These are phyloP conservation scores for Kodamaea nitidulidarum DNA, from an alignment of 805 yeast genomes.

Conservation along the genomic window DNA sequence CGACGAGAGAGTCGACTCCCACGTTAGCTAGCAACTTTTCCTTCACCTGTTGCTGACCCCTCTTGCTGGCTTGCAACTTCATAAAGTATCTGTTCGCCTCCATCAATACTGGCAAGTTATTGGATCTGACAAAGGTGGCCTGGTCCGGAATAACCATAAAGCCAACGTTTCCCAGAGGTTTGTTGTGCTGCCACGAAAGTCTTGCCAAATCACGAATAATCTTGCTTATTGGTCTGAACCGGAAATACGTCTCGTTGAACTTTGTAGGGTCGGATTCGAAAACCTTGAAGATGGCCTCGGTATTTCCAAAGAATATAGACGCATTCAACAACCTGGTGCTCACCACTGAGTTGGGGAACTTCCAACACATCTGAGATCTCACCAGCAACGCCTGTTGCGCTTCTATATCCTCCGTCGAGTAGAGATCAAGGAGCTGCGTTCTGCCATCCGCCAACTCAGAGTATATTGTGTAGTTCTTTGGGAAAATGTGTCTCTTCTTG, in stretches of 20 bases:
- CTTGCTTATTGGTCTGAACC: conserved; percentile 53
- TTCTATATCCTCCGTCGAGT: conserved; percentile 65
- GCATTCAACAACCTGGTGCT: conserved; percentile 75
- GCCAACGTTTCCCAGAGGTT: conserved; percentile 56
- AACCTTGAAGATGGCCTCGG: conserved; percentile 47
- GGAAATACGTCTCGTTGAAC: conserved; percentile 34
- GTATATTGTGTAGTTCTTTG: conserved; percentile 64
- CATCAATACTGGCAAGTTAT: conserved; percentile 75
- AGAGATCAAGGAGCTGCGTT: conserved; percentile 61
- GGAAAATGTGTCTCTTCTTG: conserved; percentile 56
- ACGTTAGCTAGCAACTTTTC: conserved; percentile 65
- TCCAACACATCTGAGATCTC: conserved; percentile 88
- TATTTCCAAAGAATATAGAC: conserved; percentile 47
- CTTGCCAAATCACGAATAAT: conserved; percentile 84
- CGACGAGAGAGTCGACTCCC: conserved; percentile 84
- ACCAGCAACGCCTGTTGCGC: conserved; percentile 67
- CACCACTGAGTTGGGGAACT: conserved; percentile 71
- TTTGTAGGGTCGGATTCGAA: conserved; percentile 37
- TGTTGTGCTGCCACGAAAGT: conserved; percentile 83
- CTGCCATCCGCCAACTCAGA: conserved; percentile 45
- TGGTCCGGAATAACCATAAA: conserved; percentile 67
- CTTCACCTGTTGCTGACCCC: conserved; percentile 30
- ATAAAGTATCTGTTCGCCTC: conserved; percentile 83
- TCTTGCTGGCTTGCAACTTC: conserved; percentile 53
- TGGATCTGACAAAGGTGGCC: conserved; percentile 69